These are phyloP conservation scores for Luffa aegyptiaca DNA, from an alignment of 306 rosid species.

Conservation along the genomic window DNA sequence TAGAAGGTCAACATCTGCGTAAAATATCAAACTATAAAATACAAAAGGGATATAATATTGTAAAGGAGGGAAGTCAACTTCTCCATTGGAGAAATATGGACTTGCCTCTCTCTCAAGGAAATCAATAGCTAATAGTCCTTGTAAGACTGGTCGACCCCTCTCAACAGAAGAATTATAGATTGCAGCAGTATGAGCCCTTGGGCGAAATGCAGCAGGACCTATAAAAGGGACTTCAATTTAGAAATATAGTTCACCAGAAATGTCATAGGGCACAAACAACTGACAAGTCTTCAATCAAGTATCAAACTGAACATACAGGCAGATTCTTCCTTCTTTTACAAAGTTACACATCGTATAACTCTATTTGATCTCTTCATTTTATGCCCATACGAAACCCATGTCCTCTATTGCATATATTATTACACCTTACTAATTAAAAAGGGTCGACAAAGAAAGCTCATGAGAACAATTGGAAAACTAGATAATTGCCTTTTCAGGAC, in stretches of 20 bases:
- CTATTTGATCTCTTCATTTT: background rate
- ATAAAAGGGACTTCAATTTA: constrained; percentile 6
- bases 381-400: background rate
- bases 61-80: constrained; percentile 3
- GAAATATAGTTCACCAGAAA: background rate
- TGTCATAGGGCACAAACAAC: background rate
- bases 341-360: background rate
- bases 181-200: constrained; percentile 76
- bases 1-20: constrained; percentile 7
- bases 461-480: background rate
- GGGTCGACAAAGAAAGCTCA: background rate
- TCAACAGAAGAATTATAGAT: constrained; percentile 71
- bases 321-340: background rate
- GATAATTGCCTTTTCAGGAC: background rate
- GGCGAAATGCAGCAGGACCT: constrained; percentile 99
- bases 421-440: background rate
- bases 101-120: constrained; percentile 86
- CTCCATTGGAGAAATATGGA: constrained; percentile 11
- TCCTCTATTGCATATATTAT: background rate
- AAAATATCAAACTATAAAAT: background rate
- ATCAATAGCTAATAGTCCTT: constrained; percentile 93
- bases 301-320: background rate
- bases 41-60: background rate
- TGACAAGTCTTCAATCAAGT: background rate
- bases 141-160: constrained; percentile 95